Base-by-base conservation (phyloP, 345 rosid genomes). In the Salix viminalis region DNA sequence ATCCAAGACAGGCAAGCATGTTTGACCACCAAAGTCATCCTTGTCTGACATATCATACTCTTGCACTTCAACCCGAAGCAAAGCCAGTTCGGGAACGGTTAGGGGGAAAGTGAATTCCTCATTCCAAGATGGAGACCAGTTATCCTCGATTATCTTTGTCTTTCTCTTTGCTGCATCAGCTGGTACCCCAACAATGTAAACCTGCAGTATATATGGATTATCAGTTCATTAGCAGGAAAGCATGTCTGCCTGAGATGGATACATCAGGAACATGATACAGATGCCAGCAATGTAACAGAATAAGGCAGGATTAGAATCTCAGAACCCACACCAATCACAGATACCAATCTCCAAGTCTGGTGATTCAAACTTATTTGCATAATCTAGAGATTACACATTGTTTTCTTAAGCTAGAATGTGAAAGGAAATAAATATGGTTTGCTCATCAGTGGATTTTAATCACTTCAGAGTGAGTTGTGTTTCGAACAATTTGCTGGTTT, bases 11-110 rank as follows among this genome's bases (percentile, higher is more conserved):
- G 80, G 83, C 41, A 80, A 61, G 68, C 83, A 80, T 60, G 83
- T 72, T 62, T 80, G 83, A 15, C 80, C 80, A n/a, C 83, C 83
- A 5, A 80, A 76, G 71, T 72, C 83, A 56, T 80, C 83, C 72
- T 72, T 80, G 44, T 80, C 83, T 1, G 83, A 80, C 80, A 71
- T 76, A 74, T 80, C 83, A 68, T 76, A 80, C 44, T 80, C 80
- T 68, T 70, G 72, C 24, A 76, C 77, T 73, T 80, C 83, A 19
- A 80, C n/a, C 54, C 74, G 67, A 41, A 80, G 80, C 77, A 80
- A 67, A 11, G 83, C 83, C 56, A 80, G 64, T 67, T 80, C 83
- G 3, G 83, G 77, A 60, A 80, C 77, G 4, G 83, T 80, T 4
- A 80, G 64, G 19, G 79, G 80, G 69, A 80, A 80, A 1, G 70